phyloP scores from a whole-genome alignment of 148 eudicot genomes.

The Talinum fruticosum region DNA sequence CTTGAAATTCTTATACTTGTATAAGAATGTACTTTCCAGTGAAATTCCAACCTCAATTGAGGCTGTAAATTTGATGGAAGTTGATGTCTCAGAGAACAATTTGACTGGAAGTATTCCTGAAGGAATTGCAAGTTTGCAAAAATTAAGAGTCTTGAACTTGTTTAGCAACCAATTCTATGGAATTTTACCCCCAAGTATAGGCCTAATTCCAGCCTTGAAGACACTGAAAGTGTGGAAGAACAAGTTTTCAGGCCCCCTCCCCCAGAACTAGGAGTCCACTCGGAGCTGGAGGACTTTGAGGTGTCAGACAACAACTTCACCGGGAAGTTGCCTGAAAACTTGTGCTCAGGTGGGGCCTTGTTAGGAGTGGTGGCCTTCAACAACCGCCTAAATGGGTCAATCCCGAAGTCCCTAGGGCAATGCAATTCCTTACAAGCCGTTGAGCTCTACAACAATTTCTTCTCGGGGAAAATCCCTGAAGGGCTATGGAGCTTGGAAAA shows the following conservation, averaged over 20 bases:
- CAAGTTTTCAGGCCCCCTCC: conserved; percentile 43
- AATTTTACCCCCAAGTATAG: conserved; percentile 36
- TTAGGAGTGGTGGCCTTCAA: conserved; percentile 24
- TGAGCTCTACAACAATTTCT: conserved; percentile 33
- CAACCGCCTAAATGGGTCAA: conserved; percentile 43
- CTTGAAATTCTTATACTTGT: conserved; percentile 37
- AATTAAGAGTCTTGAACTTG: conserved; percentile 32
- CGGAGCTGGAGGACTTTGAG: conserved; percentile 43
- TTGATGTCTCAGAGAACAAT: conserved; percentile 25
- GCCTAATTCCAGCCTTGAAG: conserved; percentile 31
- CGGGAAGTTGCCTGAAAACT: conserved; percentile 42
- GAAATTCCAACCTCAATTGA: not conserved
- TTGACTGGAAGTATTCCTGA: conserved; percentile 45
- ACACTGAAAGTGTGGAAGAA: conserved; percentile 31
- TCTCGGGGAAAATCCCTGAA: conserved; percentile 46
- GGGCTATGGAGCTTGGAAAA: conserved; percentile 37
- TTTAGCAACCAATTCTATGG: conserved; percentile 43
- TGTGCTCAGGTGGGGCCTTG: conserved; percentile 24
- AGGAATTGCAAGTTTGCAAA: conserved; percentile 32
- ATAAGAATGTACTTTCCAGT: conserved; percentile 47
- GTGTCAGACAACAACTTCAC: conserved; percentile 40
- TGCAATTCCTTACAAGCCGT: conserved; percentile 28
- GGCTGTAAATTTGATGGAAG: not conserved
- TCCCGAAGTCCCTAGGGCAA: conserved; percentile 44
- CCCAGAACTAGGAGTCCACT: conserved; percentile 48